Conservation (phyloP, 192 early-diverging fungal species). For the Gamsiella multidivaricata region DNA sequence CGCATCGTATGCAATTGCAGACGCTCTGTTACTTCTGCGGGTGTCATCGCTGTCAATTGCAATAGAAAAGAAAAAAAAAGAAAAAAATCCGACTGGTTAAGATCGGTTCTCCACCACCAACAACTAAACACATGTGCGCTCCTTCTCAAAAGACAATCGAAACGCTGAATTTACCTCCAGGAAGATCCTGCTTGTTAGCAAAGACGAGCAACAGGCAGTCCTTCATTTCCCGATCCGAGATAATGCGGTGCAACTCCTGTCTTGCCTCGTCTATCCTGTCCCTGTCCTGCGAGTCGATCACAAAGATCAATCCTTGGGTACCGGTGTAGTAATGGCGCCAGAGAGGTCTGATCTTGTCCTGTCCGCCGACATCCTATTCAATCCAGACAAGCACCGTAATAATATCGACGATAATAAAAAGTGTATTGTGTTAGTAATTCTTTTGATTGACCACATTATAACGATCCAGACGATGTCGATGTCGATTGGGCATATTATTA, state of each 20-base stretch:
- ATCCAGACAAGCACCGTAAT: background rate
- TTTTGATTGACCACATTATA: too few relatives aligned
- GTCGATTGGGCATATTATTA: too few relatives aligned
- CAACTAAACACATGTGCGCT: background rate
- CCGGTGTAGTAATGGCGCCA: constrained; percentile 91
- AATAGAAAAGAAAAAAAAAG: constrained; percentile 1
- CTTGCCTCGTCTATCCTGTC: constrained; percentile 89
- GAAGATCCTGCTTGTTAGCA: constrained; percentile 86
- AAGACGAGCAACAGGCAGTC: constrained; percentile 85
- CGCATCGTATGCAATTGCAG: constrained; percentile 89
- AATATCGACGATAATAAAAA: too few relatives aligned
- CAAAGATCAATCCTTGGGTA: constrained; percentile 87
- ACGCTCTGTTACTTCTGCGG: constrained; percentile 92
- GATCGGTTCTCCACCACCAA: too few relatives aligned
- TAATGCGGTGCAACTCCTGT: constrained; percentile 84
- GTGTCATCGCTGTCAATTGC: constrained; percentile 80
- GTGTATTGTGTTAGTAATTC: too few relatives aligned
- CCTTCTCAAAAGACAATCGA: background rate
- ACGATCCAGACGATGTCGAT: too few relatives aligned
- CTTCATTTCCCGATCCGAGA: constrained; percentile 87
- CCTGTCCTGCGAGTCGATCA: constrained; percentile 88
- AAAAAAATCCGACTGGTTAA: background rate
- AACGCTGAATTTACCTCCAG: constrained; percentile 51
- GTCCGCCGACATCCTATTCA: constrained; percentile 85
- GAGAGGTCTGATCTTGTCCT: constrained; percentile 90